Base-by-base conservation (phyloP, 495 filamentous ascomycete species). In the Pseudevernia furfuracea region DNA sequence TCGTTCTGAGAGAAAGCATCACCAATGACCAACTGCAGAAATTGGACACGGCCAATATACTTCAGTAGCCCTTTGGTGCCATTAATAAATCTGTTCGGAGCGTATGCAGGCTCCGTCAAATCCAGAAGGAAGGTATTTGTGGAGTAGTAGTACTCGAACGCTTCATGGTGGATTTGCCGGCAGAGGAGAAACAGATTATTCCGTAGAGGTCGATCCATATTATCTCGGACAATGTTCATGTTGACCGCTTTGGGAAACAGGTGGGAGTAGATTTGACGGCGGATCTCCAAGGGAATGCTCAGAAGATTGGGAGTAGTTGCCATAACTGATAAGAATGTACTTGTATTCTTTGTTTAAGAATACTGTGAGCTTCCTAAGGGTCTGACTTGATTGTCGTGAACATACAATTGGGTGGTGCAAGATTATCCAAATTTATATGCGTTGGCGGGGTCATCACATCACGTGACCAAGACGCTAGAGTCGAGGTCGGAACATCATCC, bases 161-260 rank as follows among this genome's bases (percentile, higher is more conserved):
- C 36, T 59, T 59, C 57, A 6, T 1, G 19, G 19, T 25, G 34
- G 34, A 39, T 39, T 4, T 43, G 1, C 8, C 37, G 57, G 39
- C 34, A 59, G 30, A 39, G n/a, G n/a, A 23, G 57, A 25, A 59
- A 28, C 17, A 59, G n/a, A 7, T 5, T 59, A 2, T 41, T 59
- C 21, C 23, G 36, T 23, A 59, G 34, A 14, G 57, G 34, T 37
- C n/a, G 19, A 25, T 59, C 57, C 57, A 59, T 59, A 25, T 59
- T 14, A 41, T 39, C 39, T 11, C 37, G n/a, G 8, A 59, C 34
- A 7, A 59, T 59, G 34, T 59, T 28, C 4, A 59, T 36, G 39
- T 39, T 25, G 57, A 21, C 17, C 9, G 10, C 17, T 10, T 38
- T 58, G 56, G 39, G 30, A 39, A 59, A 39, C 58, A 46, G 17